Percentiles rank a stretch among this genome's conserved stretches.
These are phyloP conservation scores for Candida nitratophila DNA, from an alignment of 805 yeast species.

Conservation along the genomic window DNA sequence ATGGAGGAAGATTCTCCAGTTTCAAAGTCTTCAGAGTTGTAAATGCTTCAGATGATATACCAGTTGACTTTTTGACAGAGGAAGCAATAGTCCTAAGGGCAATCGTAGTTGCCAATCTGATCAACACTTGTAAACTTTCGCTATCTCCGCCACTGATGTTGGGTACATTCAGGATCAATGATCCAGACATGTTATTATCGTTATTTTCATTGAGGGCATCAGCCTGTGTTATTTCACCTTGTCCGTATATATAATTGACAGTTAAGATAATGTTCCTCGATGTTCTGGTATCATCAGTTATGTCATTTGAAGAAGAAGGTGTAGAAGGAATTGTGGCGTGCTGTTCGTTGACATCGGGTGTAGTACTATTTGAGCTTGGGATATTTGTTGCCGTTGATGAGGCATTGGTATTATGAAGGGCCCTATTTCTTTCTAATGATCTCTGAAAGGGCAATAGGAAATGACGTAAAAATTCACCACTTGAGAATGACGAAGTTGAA, in stretches of 20 bases:
- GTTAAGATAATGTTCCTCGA: constrained; percentile 33
- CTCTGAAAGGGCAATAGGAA: not conserved
- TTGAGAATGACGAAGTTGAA: not conserved
- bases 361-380: not conserved
- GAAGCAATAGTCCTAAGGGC: constrained; percentile 58
- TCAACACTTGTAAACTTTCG: constrained; percentile 51
- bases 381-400: not conserved
- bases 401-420: not conserved
- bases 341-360: too few relatives aligned
- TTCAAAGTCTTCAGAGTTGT: constrained; percentile 37
- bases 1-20: constrained; percentile 20
- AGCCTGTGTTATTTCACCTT: constrained; percentile 7
- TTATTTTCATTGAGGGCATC: constrained; percentile 10
- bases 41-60: constrained; percentile 47
- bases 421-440: not conserved
- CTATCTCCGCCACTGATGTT: constrained; percentile 54
- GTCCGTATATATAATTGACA: constrained; percentile 31
- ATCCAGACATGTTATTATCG: constrained; percentile 38
- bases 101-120: constrained; percentile 61
- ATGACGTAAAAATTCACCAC: not conserved
- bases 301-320: not conserved
- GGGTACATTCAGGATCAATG: constrained; percentile 60
- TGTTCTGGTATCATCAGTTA: constrained; percentile 10
- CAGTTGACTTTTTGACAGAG: constrained; percentile 40
- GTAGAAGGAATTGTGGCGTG: not conserved